phyloP scores from a whole-genome alignment of 108 stramenopile species.

The Cyclotella cryptica region DNA sequence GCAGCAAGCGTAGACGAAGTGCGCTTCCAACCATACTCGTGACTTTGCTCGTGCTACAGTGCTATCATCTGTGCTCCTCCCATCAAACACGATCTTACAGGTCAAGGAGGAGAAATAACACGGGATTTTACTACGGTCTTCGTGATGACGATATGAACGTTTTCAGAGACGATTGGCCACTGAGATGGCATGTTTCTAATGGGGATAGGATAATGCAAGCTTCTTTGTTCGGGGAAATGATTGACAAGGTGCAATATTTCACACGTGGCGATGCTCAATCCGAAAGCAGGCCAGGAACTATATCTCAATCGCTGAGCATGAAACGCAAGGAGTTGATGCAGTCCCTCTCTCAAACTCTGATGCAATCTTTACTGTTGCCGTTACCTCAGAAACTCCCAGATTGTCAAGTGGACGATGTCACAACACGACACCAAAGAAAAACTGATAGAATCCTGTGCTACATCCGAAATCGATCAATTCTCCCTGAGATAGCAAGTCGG shows the following conservation, averaged over 20 bases:
- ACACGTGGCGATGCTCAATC: no score
- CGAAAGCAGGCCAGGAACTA: no score
- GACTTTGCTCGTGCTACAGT: no score
- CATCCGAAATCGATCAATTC: no score
- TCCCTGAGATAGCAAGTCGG: background rate
- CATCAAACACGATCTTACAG: background rate
- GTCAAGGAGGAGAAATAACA: constrained; percentile 43
- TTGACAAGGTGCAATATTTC: no score
- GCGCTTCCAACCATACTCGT: no score
- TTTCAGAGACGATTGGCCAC: background rate
- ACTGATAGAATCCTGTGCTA: background rate
- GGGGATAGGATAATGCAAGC: no score
- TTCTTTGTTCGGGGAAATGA: no score
- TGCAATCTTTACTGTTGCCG: background rate
- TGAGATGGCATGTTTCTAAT: background rate
- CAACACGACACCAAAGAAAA: background rate
- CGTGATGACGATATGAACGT: constrained; percentile 41
- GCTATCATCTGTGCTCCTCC: background rate
- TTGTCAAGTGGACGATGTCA: background rate
- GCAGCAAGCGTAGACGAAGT: no score
- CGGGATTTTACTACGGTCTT: constrained; percentile 57
- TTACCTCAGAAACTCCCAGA: no score
- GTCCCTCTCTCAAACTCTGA: background rate
- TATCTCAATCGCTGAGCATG: background rate
- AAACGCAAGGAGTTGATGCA: background rate